These are phyloP conservation scores for Ceratocystis variospora DNA, from an alignment of 2,329 filamentous ascomycete genomes.

Conservation along the genomic window DNA sequence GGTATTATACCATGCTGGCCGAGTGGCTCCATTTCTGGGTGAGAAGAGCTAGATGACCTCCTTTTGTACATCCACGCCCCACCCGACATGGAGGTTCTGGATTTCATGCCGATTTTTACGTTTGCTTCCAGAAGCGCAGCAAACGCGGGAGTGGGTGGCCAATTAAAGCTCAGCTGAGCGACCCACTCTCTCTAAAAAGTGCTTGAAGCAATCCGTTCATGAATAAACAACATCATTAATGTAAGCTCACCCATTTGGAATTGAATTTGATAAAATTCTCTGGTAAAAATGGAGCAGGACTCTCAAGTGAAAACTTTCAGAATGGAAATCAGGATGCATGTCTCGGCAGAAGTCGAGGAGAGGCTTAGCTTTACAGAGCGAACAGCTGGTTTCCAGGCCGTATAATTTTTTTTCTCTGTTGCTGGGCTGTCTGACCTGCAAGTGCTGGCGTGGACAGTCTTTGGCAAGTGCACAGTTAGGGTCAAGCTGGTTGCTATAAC, in stretches of 20 bases:
- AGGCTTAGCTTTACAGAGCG: neutral
- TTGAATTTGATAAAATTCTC: neutral
- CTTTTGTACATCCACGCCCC: constrained; percentile 11
- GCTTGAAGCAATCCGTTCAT: neutral
- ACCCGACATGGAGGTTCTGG: constrained; percentile 7
- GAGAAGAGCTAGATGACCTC: neutral
- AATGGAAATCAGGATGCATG: neutral
- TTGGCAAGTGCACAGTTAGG: neutral
- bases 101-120: constrained; percentile 13
- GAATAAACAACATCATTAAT: neutral
- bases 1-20: constrained; percentile 7
- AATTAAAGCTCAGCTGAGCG: constrained; percentile 7
- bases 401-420: neutral
- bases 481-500: neutral
- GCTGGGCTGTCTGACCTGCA: neutral
- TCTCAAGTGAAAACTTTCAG: neutral
- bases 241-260: no score
- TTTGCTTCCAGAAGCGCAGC: constrained; percentile 17
- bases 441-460: neutral
- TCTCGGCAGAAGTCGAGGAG: neutral
- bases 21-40: neutral
- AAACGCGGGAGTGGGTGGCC: constrained; percentile 13
- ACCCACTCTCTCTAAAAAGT: neutral
- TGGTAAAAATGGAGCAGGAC: neutral
- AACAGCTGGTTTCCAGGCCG: neutral